Conservation (phyloP, 306 rosid genomes). For the Quercus gilva region DNA sequence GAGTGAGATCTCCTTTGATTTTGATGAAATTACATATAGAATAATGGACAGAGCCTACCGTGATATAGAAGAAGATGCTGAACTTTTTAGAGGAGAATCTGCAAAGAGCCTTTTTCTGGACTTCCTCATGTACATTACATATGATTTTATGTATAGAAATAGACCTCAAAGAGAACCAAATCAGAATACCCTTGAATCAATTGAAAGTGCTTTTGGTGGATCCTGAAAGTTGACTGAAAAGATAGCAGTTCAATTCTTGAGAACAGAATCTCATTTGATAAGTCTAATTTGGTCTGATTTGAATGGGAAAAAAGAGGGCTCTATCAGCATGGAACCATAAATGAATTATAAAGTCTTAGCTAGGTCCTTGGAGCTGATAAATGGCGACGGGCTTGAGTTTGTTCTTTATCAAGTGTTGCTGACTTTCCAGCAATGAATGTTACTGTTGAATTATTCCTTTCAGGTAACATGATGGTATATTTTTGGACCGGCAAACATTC, state of each 20-base stretch:
- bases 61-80: conserved; percentile 36
- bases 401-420: background rate
- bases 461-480: background rate
- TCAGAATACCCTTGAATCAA: conserved; percentile 25
- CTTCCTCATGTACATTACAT: conserved; percentile 73
- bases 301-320: background rate
- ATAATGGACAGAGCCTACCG: conserved; percentile 51
- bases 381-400: background rate
- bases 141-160: conserved; percentile 52
- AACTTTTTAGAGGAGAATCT: conserved; percentile 32
- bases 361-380: background rate
- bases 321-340: background rate
- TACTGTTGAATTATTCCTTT: background rate
- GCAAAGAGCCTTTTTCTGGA: conserved; percentile 64
- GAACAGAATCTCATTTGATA: background rate
- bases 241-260: conserved; percentile 8
- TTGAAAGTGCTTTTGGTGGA: conserved; percentile 32
- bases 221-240: conserved; percentile 33
- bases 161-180: conserved; percentile 30
- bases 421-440: background rate
- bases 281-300: background rate
- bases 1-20: conserved; percentile 44
- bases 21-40: conserved; percentile 50
- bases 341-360: background rate
- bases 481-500: background rate